phyloP scores from a whole-genome alignment of 2,329 filamentous ascomycete genomes.

The Thermoascus crustaceus region DNA sequence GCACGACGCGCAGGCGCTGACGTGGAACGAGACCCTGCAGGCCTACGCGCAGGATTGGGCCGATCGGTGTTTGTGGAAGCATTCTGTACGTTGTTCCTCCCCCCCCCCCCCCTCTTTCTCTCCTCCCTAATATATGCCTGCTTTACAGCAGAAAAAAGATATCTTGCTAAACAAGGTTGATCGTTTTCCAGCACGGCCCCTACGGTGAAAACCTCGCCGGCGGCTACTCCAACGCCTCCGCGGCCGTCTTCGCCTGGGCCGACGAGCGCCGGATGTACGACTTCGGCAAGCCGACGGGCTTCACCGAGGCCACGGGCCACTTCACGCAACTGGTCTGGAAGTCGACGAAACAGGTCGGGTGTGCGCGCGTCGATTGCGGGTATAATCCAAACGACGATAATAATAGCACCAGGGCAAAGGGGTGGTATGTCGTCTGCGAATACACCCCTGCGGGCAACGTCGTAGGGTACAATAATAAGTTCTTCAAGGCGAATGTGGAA shows the following conservation, averaged over 20 bases:
- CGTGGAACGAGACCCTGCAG: slow-evolving; percentile 59
- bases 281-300: slow-evolving; percentile 48
- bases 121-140: neutral
- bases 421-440: slow-evolving; percentile 61
- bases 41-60: slow-evolving; percentile 47
- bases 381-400: slow-evolving; percentile 24
- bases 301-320: slow-evolving; percentile 55
- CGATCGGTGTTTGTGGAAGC: slow-evolving; percentile 33
- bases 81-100: slow-evolving; percentile 23
- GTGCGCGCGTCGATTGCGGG: slow-evolving; percentile 38
- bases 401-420: slow-evolving; percentile 10
- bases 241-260: slow-evolving; percentile 60
- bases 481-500: slow-evolving; percentile 26
- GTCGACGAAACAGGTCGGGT: slow-evolving; percentile 53
- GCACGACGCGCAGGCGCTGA: slow-evolving; percentile 52
- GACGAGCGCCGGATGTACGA: slow-evolving; percentile 52
- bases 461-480: slow-evolving; percentile 20
- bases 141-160: slow-evolving; percentile 1
- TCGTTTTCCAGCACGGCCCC: slow-evolving; percentile 42
- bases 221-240: slow-evolving; percentile 53
- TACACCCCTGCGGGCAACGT: slow-evolving; percentile 63
- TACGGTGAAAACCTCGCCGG: slow-evolving; percentile 69
- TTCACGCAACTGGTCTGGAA: slow-evolving; percentile 70
- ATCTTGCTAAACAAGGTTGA: slow-evolving; percentile 6
- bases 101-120: neutral